Evolutionary conservation across 768 basidiomycete genomes (phyloP).

Genomic region (Mycena albidolilacea): DNA sequence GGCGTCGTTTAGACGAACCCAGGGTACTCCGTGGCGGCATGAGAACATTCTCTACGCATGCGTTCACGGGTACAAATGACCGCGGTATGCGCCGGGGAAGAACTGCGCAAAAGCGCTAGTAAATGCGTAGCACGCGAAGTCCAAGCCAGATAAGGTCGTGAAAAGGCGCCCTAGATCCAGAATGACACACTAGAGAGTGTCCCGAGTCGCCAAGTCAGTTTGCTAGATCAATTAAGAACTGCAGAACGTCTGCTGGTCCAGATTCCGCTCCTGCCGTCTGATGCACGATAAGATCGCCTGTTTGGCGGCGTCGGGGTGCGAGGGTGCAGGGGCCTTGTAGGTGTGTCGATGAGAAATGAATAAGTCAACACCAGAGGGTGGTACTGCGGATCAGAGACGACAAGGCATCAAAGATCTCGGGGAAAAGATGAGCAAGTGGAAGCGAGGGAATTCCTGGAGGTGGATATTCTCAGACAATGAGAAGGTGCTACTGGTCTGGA

Average conservation of each 20-base stretch:
- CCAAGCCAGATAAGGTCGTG: not conserved
- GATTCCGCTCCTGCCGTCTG: not conserved
- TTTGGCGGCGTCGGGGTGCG: not conserved
- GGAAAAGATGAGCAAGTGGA: not conserved
- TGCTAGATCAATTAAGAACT: not conserved
- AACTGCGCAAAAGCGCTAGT: not conserved
- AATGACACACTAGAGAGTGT: not conserved
- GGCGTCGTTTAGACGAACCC: not conserved
- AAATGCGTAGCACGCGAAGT: not conserved
- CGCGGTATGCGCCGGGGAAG: not conserved
- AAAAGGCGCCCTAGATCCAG: not conserved
- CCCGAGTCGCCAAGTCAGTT: not conserved
- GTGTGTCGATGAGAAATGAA: not conserved
- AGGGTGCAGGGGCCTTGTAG: not conserved
- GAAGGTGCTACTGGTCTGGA: no score
- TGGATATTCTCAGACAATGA: constrained; percentile 1
- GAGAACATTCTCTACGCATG: not conserved
- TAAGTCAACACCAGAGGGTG: not conserved
- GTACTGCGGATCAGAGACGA: not conserved
- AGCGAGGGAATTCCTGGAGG: constrained; percentile 10
- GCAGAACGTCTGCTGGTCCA: not conserved
- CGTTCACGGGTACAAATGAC: not conserved
- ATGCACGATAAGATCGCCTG: not conserved
- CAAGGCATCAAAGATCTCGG: constrained; percentile 1
- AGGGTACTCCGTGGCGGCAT: not conserved